A percentile compares a stretch with the other conserved stretches of the same genome.
phyloP scores from a whole-genome alignment of 2,329 filamentous ascomycete genomes.

The Aspergillus sergii region DNA sequence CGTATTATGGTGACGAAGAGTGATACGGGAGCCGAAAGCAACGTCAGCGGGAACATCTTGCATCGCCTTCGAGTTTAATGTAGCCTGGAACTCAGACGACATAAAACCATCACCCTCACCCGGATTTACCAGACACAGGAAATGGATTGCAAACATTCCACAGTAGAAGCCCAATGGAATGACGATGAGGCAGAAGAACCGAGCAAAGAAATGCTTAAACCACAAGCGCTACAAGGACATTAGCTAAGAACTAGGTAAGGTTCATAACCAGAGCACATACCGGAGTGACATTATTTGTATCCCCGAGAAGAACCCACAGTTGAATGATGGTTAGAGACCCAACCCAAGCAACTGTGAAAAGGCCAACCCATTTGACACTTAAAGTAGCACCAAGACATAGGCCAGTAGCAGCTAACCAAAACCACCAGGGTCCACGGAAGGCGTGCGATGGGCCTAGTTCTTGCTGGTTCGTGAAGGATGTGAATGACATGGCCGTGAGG shows the following conservation, averaged over 20 bases:
- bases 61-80: constrained; percentile 95
- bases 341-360: constrained; percentile 99
- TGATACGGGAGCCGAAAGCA: constrained; percentile 81
- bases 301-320: constrained; percentile 92
- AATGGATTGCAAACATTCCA: constrained; percentile 97
- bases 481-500: constrained; percentile 86
- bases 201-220: constrained; percentile 91
- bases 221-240: constrained; percentile 64
- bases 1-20: constrained; percentile 90
- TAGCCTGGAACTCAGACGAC: constrained; percentile 98
- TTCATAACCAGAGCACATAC: constrained; percentile 48
- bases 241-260: constrained; percentile 19
- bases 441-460: constrained; percentile 87
- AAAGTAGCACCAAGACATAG: constrained; percentile 84
- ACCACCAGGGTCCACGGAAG: constrained; percentile 93
- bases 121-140: constrained; percentile 87
- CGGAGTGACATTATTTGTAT: constrained; percentile 80
- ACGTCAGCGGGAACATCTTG: constrained; percentile 92
- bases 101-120: constrained; percentile 99
- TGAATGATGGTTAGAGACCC: constrained; percentile 87
- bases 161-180: constrained; percentile 91
- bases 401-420: constrained; percentile 88
- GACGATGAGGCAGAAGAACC: constrained; percentile 86
- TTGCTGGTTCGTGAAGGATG: constrained; percentile 94
- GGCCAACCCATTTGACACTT: constrained; percentile 98